Evolutionary conservation across 148 eudicot species (phyloP).

Genomic region (Diospyros lotus): DNA sequence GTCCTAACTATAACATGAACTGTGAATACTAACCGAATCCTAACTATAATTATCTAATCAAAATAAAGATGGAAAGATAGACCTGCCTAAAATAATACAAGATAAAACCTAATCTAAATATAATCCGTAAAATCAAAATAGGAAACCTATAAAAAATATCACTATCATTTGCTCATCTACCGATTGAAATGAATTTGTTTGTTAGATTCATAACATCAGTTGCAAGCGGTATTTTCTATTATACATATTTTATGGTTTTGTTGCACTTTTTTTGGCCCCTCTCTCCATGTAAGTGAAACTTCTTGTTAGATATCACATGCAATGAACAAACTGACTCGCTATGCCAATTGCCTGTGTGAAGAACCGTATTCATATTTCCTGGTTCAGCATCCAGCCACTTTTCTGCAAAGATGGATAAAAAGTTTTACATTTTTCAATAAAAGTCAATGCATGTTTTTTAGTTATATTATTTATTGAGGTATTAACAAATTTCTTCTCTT

Average conservation of each 20-base stretch:
- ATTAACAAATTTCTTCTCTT: slow-evolving; percentile 17
- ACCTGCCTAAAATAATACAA: no score
- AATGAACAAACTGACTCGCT: neutral
- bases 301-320: neutral
- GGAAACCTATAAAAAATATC: no score
- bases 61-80: no score
- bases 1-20: no score
- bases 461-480: neutral
- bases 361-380: neutral
- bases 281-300: neutral
- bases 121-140: no score
- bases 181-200: neutral
- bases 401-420: neutral
- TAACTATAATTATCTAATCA: no score
- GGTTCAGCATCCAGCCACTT: slow-evolving; percentile 1
- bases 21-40: no score
- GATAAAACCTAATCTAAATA: no score
- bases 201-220: neutral
- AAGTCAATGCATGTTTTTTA: neutral
- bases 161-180: neutral
- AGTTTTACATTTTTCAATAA: neutral
- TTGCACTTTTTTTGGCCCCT: neutral
- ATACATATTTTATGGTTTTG: neutral
- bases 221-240: neutral
- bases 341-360: slow-evolving; percentile 8